Base-by-base conservation (phyloP, 2,329 filamentous ascomycete species). In the Alternaria dauci region DNA sequence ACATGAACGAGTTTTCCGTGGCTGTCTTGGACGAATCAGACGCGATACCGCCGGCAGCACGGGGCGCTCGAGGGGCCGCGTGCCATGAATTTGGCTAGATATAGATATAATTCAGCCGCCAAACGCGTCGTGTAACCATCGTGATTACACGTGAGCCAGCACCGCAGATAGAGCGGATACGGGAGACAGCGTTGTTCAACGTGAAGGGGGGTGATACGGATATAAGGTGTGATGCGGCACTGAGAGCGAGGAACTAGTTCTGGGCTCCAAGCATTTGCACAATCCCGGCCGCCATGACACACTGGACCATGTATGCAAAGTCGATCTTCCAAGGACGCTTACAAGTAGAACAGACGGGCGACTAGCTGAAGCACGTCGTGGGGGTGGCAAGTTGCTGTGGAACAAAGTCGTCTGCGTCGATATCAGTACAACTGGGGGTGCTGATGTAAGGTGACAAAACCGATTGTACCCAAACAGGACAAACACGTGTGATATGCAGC, bases 1-100 rank as follows among this genome's bases (percentile, higher is more conserved):
- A 62, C 58, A 61, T 65, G 62, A 67, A 69, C 66, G 62, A 61
- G 47, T 68, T 66, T 69, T 66, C 62, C 32, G 41, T 55, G 52
- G 34, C 32, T 26, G 16, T 32, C 23, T 42, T n/a, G 28, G 43
- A 50, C 57, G 53, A 47, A 38, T 52, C 28, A 32, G 53, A 47
- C 16, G 18, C n/a, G 43, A 32, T 53, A 55, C 51, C 20, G 54
- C 52, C 34, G 25, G 47, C 26, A n/a, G 30, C 46, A 46, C 18
- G 53, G 36, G 53, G 34, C 18, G 38, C 36, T 58, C 16, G 28
- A 50, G 46, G 32, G 42, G 52, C 41, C 54, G 55, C 34, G 47
- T 52, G 25, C 53, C 39, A 57, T 30, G 9, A 4, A 12, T 30
- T 30, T 11, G 28, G 8, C 28, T 30, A 41, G 23, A 44, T 36